Base-by-base conservation (phyloP, 2,329 filamentous ascomycete genomes). In the Cladosporium sp. region DNA sequence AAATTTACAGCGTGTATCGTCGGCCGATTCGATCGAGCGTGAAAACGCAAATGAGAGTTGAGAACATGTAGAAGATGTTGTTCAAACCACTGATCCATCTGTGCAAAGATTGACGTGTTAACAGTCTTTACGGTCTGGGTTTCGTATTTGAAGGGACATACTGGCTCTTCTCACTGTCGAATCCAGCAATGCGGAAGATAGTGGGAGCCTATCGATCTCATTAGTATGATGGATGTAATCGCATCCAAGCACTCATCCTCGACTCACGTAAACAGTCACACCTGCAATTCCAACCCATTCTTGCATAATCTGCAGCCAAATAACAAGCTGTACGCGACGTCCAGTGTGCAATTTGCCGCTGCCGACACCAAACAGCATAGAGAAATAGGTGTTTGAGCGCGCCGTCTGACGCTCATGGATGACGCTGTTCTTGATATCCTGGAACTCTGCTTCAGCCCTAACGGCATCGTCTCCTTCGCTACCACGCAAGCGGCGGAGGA, bases 361-460 rank as follows among this genome's bases (percentile, higher is more conserved):
- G 0, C 67, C 67, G 43, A 74, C 69, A 5, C 75, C 76, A 48
- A 76, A 74, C 18, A 76, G 58, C 76, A 77, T 77, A 2, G 66
- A 67, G 49, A 69, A 74, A 62, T 77, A 77, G 21, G 68, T 73
- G 28, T 74, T 72, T 39, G 69, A 68, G 10, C 70, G 69, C 0
- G 74, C 68, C 3, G 74, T 78, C 51, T 77, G 71, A 54, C 73
- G 67, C 70, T 92, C 90, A 16, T 89, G 79, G 60, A 84, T 82
- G 16, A 85, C 84, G 16, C 89, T 86, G 65, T 83, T 85, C 64
- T 84, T 80, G 67, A 93, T 92, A 65, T 92, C 90, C 34, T 86
- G 82, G 67, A 88, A 89, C 73, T 93, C 89, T 0, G 82, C 80
- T 49, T 90, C 83, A 2, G 88, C 87, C 1, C 81, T 79, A 6